Evolutionary conservation across 1,139 yeast genomes (phyloP).

Genomic region (Pichia sp.): DNA sequence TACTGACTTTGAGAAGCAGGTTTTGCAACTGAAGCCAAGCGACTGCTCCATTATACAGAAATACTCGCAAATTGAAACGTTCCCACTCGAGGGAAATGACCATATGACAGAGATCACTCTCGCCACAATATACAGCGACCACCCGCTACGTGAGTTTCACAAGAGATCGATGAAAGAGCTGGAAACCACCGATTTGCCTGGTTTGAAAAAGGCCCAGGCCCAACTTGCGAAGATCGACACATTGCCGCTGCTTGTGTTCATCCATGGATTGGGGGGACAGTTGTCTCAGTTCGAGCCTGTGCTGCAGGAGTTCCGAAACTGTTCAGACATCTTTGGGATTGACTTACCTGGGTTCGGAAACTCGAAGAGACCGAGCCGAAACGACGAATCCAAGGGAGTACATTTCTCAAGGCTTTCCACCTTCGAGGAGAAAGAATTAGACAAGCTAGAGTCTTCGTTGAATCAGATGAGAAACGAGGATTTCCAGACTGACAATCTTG

Average conservation of each 20-base stretch:
- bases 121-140: slow-evolving; percentile 47
- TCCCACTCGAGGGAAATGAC: slow-evolving; percentile 34
- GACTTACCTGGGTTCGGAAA: slow-evolving; percentile 79
- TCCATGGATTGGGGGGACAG: slow-evolving; percentile 80
- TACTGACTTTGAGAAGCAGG: slow-evolving; percentile 37
- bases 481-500: slow-evolving; percentile 47
- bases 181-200: slow-evolving; percentile 20
- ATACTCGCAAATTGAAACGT: slow-evolving; percentile 38
- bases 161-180: slow-evolving; percentile 36
- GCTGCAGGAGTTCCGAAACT: slow-evolving; percentile 60
- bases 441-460: slow-evolving; percentile 23
- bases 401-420: slow-evolving; percentile 25
- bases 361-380: slow-evolving; percentile 34
- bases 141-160: slow-evolving; percentile 49
- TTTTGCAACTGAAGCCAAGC: slow-evolving; percentile 45
- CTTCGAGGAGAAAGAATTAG: slow-evolving; percentile 25
- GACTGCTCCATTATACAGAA: slow-evolving; percentile 54
- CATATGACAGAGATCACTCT: slow-evolving; percentile 38
- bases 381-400: slow-evolving; percentile 7
- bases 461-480: slow-evolving; percentile 39
- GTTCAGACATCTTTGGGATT: slow-evolving; percentile 57
- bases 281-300: slow-evolving; percentile 67
- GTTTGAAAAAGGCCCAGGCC: slow-evolving; percentile 20
- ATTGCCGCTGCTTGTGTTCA: slow-evolving; percentile 57
- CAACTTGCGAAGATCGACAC: slow-evolving; percentile 39